Percentiles rank a stretch among this genome's conserved stretches.
phyloP scores from a whole-genome alignment of 495 filamentous ascomycete species.

The Lepidopterella palustris region DNA sequence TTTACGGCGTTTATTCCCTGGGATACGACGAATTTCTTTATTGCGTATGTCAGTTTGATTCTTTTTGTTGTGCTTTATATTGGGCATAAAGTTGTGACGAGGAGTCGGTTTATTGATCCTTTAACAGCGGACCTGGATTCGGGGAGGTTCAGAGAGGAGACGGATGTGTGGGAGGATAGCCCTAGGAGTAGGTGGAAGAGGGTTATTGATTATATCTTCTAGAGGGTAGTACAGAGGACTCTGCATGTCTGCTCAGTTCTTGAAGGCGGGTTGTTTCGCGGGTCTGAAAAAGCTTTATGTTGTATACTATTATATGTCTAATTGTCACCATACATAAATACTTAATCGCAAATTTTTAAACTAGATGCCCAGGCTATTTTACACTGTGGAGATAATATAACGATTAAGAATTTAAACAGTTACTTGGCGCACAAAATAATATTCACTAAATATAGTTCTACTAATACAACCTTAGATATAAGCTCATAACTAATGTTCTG shows the following conservation, averaged over 20 bases:
- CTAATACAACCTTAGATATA: no score
- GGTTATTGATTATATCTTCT: slow-evolving; percentile 8
- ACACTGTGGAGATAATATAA: no score
- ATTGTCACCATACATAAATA: no score
- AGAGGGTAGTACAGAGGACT: not conserved
- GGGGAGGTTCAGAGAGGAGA: slow-evolving; percentile 22
- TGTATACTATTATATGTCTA: no score
- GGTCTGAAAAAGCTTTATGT: no score
- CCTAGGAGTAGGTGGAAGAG: slow-evolving; percentile 19
- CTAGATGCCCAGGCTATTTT: no score
- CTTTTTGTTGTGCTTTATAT: slow-evolving; percentile 27
- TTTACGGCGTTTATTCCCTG: slow-evolving; percentile 65
- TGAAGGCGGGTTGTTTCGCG: no score
- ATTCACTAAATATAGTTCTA: no score
- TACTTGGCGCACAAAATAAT: no score
- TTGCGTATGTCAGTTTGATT: slow-evolving; percentile 26
- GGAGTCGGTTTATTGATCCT: slow-evolving; percentile 29
- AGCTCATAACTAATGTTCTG: no score
- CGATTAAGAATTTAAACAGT: no score
- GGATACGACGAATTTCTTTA: slow-evolving; percentile 33
- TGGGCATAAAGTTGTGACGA: slow-evolving; percentile 30
- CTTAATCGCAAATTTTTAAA: no score
- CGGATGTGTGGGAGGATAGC: slow-evolving; percentile 24
- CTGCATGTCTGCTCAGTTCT: not conserved
- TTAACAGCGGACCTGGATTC: slow-evolving; percentile 30